Evolutionary conservation across 2,329 filamentous ascomycete genomes (phyloP), one percentile per base, ranked within the genome.

Genomic region (Aspergillus fumigatiaffinis): DNA sequence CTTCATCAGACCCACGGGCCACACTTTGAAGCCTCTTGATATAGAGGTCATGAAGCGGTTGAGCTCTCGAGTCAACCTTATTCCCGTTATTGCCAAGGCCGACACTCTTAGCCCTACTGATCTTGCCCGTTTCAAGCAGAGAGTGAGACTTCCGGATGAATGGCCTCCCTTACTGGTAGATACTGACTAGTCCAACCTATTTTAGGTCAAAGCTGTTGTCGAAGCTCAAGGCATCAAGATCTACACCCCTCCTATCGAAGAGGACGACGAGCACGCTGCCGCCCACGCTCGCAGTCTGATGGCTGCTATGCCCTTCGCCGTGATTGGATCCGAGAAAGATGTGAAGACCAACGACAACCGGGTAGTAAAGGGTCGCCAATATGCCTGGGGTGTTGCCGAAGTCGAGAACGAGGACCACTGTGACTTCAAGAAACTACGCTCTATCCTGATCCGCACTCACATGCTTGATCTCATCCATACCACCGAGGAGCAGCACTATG

Each of bases 21-120:
- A 99, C 84, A 97, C 93, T 68, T 81, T 99, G 70, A 99, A 99
- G 87, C 94, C 94, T 59, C 85, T 99, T 63, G 94, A 99, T 76
- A 99, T 99, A 71, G 94, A 99, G 82, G 94, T 99, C 61, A 99
- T 99, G 94, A 99, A 97, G 87, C 89, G 94, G 74, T 86, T 99
- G 64, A 96, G 91, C 84, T 94, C 94, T 58, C 90, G 94, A 74
- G 94, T 99, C 77, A 99, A 99, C 82, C 80, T 99, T 75, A 99
- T 99, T 65, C 94, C 94, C 64, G 94, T 99, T 69, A 90, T 99
- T 72, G 94, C 95, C 73, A 99, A 99, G 87, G 94, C 94, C 62
- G 94, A 99, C 76, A 99, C 94, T 26, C 84, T 99, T 71, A 97
- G 92, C 80, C 93, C 93, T 57, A 84, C 86, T 65, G 94, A 99